Evolutionary conservation across 768 basidiomycete species (phyloP).

Genomic region (Heimioporus sp.): DNA sequence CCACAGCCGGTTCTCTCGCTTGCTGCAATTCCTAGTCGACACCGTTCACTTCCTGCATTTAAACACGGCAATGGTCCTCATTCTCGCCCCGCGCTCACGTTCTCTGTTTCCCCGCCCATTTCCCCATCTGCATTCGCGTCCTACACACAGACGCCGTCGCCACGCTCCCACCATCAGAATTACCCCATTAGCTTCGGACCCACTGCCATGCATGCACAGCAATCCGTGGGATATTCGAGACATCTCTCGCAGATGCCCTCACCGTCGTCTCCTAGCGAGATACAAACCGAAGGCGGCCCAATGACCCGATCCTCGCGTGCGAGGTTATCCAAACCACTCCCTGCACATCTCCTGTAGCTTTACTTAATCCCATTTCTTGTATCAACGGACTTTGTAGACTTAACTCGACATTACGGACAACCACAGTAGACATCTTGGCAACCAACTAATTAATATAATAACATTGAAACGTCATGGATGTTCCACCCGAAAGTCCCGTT

Average conservation of each 20-base stretch:
- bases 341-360: constrained; percentile 19
- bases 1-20: not conserved
- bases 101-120: constrained; percentile 3
- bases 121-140: not conserved
- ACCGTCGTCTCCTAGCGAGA: constrained; percentile 12
- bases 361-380: not conserved
- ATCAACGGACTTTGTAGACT: not conserved
- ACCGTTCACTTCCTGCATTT: constrained; percentile 23
- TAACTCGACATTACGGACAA: not conserved
- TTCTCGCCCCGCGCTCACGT: not conserved
- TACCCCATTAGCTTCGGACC: not conserved
- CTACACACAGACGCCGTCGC: constrained; percentile 9
- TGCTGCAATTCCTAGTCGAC: constrained; percentile 11
- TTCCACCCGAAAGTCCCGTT: not conserved
- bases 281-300: not conserved
- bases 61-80: constrained; percentile 4
- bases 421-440: not conserved
- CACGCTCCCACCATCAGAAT: not conserved
- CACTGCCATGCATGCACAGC: not conserved
- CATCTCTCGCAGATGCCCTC: constrained; percentile 20
- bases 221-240: constrained; percentile 1
- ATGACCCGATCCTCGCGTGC: constrained; percentile 1
- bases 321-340: constrained; percentile 19
- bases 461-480: not conserved
- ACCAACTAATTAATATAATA: not conserved